Evolutionary conservation across 805 yeast species (phyloP), one percentile per base, ranked within the genome.

Genomic region (Nakazawaea siamensis): DNA sequence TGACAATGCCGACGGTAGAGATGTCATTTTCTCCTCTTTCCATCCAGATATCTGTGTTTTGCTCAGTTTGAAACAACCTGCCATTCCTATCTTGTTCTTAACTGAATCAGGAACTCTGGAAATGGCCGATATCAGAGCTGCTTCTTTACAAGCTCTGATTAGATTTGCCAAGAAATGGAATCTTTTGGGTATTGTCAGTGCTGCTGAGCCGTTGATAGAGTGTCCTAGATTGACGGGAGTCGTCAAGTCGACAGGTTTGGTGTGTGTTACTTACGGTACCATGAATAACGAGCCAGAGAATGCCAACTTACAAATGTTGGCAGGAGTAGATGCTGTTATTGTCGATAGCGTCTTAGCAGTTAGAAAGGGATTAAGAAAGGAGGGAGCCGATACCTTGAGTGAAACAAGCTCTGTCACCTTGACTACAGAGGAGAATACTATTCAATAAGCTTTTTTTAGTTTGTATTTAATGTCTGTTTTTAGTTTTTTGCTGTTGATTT

Each of bases 261-360:
- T 88, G 10, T 88, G 96, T 57, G 90, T 90, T 38, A 84, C 96
- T 0, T 90, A 90, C 48, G 97, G 97, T 19, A 68, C 72, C 1
- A 68, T 71, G 52, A 90, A 90, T 55, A 90, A 90, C 49, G 76
- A 75, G 24, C 95, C 97, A 0, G 86, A 74, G 38, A 76, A 77
- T 42, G 87, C 94, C 19, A 77, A 76, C 45, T 62, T 82, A 38
- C 96, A 90, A 57, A 80, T 90, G 80, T 76, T 75, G 43, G 88
- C 94, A 3, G 97, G 97, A 7, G 95, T 90, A 10, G 97, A 90
- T 64, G 98, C 98, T 0, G 97, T 90, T n/a, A 90, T 90, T 58
- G 97, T 85, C 3, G 97, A 90, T 57, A 79, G 85, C 37, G 97
- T 90, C 2, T 65, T 88, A 49, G 96, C 95, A 0, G 94, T 88